phyloP scores from a whole-genome alignment of 2,329 filamentous ascomycete species.

The Colletotrichum navitas region DNA sequence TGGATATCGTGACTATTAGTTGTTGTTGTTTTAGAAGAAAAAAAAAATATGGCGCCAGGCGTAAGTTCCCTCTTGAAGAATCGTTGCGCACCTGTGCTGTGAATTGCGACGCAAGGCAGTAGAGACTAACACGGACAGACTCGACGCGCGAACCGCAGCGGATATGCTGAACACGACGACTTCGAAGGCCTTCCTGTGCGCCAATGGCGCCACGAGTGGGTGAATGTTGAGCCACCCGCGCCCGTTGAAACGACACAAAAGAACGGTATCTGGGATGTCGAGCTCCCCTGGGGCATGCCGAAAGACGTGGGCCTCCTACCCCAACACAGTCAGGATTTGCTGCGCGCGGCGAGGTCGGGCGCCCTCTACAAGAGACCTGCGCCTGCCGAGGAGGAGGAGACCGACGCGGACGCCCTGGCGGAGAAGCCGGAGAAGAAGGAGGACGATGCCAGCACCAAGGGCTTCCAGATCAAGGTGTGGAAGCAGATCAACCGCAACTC shows the following conservation, averaged over 20 bases:
- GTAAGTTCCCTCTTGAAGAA: conserved; percentile 45
- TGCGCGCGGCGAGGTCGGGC: conserved; percentile 84
- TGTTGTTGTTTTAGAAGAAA: conserved; percentile 41
- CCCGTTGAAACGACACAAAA: conserved; percentile 73
- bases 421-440: conserved; percentile 73
- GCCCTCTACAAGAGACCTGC: conserved; percentile 79
- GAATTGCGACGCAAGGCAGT: conserved; percentile 45
- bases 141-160: conserved; percentile 67
- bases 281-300: conserved; percentile 85
- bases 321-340: conserved; percentile 83
- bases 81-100: not conserved
- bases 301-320: conserved; percentile 84
- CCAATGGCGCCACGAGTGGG: conserved; percentile 84
- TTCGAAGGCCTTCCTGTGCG: conserved; percentile 85
- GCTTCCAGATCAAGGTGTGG: conserved; percentile 70
- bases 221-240: conserved; percentile 75
- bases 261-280: conserved; percentile 78
- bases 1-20: conserved; percentile 11
- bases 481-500: conserved; percentile 71
- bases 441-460: conserved; percentile 67
- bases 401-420: conserved; percentile 60
- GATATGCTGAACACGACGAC: conserved; percentile 71
- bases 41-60: conserved; percentile 57
- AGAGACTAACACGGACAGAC: conserved; percentile 57
- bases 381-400: conserved; percentile 71